phyloP scores from a whole-genome alignment of 75 land plant genomes.

The Sequoia sempervirens region DNA sequence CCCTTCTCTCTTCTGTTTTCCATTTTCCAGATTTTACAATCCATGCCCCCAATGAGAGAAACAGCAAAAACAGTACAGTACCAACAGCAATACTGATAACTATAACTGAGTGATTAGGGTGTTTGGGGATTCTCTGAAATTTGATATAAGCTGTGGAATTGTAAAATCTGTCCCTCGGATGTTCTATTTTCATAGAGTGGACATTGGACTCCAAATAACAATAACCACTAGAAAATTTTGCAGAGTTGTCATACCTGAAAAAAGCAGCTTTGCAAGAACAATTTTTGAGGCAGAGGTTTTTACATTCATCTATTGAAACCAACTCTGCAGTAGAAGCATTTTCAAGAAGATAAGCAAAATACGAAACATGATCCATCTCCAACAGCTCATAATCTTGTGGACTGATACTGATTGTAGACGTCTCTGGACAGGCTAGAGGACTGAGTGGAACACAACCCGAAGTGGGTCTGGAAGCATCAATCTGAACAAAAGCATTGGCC shows the following conservation, averaged over 20 bases:
- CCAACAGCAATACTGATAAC: not conserved
- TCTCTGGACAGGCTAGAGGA: not conserved
- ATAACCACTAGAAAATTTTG: constrained; percentile 11
- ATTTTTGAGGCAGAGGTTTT: constrained; percentile 23
- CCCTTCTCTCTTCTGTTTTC: not conserved
- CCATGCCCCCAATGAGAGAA: not conserved
- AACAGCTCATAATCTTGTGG: not conserved
- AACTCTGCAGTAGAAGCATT: not conserved
- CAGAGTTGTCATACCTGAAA: not conserved
- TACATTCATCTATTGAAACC: constrained; percentile 21
- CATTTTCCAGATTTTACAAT: not conserved
- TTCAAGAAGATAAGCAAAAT: constrained; percentile 14
- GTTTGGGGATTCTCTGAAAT: constrained; percentile 3
- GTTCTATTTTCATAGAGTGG: constrained; percentile 14
- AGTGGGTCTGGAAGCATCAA: not conserved
- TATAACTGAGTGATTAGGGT: not conserved
- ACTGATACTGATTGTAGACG: not conserved
- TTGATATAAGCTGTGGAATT: constrained; percentile 24
- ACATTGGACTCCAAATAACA: constrained; percentile 19
- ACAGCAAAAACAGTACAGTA: not conserved
- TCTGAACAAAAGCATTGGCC: not conserved
- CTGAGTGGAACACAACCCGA: not conserved
- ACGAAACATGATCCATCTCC: constrained; percentile 6
- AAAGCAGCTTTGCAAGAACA: constrained; percentile 44
- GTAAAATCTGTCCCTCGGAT: not conserved